Conservation (phyloP, 2,329 filamentous ascomycete species). For the Claviceps arundinis region DNA sequence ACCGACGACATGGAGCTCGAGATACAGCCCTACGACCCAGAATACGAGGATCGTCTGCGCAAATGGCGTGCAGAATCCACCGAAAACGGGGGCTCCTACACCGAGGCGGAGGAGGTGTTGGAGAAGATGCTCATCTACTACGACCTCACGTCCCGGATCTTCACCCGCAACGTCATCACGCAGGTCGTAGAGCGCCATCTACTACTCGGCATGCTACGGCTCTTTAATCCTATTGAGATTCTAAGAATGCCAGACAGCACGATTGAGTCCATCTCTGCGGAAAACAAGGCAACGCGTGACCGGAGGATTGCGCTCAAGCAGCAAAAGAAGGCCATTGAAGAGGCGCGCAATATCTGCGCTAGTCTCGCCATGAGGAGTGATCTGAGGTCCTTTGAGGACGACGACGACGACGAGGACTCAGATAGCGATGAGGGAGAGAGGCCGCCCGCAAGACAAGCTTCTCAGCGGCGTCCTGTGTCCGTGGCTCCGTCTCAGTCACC, state of each 20-base stretch:
- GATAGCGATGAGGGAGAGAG: conserved; percentile 19
- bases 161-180: conserved; percentile 38
- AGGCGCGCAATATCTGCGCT: conserved; percentile 35
- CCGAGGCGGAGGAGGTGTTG: conserved; percentile 37
- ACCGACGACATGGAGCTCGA: conserved; percentile 39
- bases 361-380: conserved; percentile 39
- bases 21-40: conserved; percentile 39
- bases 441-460: conserved; percentile 1
- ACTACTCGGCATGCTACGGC: conserved; percentile 35
- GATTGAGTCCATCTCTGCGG: conserved; percentile 37
- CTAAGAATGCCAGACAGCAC: conserved; percentile 30
- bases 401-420: conserved; percentile 16
- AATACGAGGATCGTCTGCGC: conserved; percentile 37
- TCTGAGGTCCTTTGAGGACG: conserved; percentile 26
- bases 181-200: conserved; percentile 39
- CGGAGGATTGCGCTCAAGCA: conserved; percentile 32
- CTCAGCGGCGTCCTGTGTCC: conserved; percentile 1
- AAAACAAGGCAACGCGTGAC: conserved; percentile 39
- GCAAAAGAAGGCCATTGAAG: conserved; percentile 37
- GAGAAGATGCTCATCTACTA: conserved; percentile 46
- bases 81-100: conserved; percentile 31
- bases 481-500: neutral
- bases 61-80: conserved; percentile 31
- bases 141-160: conserved; percentile 37
- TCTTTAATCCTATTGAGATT: conserved; percentile 40